These are phyloP conservation scores for Cryptomeria japonica DNA, from an alignment of 75 land plant species.

Conservation along the genomic window DNA sequence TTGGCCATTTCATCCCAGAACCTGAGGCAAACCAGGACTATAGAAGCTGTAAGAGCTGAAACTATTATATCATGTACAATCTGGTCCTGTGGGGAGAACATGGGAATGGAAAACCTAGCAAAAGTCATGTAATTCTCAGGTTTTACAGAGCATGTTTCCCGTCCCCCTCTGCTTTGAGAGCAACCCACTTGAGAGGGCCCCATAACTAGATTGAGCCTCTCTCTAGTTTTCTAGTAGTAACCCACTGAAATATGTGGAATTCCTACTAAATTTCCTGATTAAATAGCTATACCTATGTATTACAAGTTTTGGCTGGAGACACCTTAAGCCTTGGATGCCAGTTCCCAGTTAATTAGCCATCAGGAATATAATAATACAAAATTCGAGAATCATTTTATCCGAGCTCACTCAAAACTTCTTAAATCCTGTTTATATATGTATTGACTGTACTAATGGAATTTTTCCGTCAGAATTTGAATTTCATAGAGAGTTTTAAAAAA, in stretches of 20 bases:
- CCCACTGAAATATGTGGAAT: neutral
- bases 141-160: neutral
- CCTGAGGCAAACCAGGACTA: constrained; percentile 52
- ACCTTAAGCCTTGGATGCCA: neutral
- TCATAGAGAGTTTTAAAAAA: too few relatives aligned
- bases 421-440: too few relatives aligned
- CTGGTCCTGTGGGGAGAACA: neutral
- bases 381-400: too few relatives aligned
- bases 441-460: too few relatives aligned
- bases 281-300: neutral
- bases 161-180: neutral
- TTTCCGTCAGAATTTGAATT: too few relatives aligned
- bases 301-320: neutral
- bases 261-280: neutral
- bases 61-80: constrained; percentile 38
- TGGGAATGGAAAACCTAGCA: neutral
- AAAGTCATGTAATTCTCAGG: neutral
- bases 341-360: too few relatives aligned
- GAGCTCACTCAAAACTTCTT: too few relatives aligned
- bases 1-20: constrained; percentile 79
- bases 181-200: neutral
- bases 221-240: neutral
- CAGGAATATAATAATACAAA: too few relatives aligned
- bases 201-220: neutral
- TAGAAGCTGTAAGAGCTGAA: constrained; percentile 35